Base-by-base conservation (phyloP, 257 asterid genomes). In the Fraxinus excelsior region DNA sequence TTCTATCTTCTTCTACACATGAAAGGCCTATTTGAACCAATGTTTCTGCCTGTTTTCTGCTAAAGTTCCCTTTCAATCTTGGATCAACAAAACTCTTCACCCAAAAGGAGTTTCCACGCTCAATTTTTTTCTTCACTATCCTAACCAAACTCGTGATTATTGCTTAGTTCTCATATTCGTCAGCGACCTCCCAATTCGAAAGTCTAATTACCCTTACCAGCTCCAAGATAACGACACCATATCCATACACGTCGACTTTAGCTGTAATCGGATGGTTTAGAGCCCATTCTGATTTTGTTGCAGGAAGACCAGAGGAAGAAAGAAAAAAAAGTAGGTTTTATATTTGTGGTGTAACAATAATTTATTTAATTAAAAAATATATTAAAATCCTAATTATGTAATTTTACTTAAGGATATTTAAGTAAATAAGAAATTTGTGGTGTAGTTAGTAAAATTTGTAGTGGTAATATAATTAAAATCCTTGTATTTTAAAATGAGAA, bases 211-310 rank as follows among this genome's bases (percentile, higher is more conserved):
- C 97, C 76, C 83, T 86, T 28, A 88, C 86, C 78, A 90, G 71
- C 67, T 90, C 96, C 82, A 88, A 44, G 10, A 88, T 26, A 78
- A 90, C 87, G 60, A 87, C 87, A 0, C 91, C 96, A 25, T 80
- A 90, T 72, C 90, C 90, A 13, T 79, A 88, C 23, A 90, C 92
- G 21, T 90, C 96, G 2, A 85, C 91, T 70, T 90, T 90, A 0
- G 85, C 79, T 1, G 95, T 88, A 28, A 90, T 85, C 0, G 91
- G 90, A 26, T 74, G 85, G 67, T 80, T 88, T 74, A 81, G 56
- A 4, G 88, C 80, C 91, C 91, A 90, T 35, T 88, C 93, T 0
- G 96, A n/a, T n/a, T n/a, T n/a, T n/a, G n/a, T n/a, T n/a, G n/a
- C n/a, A n/a, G n/a, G n/a, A 1, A 26, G 0, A 26, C 1, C 1